phyloP scores from a whole-genome alignment of 2,329 filamentous ascomycete genomes.

The Alternaria burnsii region DNA sequence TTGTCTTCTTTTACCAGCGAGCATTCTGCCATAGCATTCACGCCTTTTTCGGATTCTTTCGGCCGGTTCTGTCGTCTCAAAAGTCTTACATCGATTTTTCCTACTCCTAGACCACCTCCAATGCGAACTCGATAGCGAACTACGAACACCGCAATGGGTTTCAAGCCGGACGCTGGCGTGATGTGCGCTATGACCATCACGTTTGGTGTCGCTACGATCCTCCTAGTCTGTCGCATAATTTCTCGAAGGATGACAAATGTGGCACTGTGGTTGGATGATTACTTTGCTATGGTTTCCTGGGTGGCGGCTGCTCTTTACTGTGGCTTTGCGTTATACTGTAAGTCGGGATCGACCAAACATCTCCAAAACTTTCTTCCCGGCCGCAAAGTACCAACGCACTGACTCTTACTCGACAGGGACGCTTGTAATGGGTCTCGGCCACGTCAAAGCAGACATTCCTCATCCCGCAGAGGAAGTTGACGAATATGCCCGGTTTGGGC shows the following conservation, averaged over 20 bases:
- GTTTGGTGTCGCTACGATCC: neutral
- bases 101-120: neutral
- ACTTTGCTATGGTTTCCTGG: neutral
- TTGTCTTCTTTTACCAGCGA: neutral
- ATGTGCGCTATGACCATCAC: neutral
- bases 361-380: neutral
- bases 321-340: neutral
- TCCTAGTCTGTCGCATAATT: neutral
- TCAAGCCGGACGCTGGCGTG: neutral
- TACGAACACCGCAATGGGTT: neutral
- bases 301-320: neutral
- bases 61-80: neutral
- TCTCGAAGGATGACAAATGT: neutral
- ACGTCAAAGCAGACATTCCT: neutral
- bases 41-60: accelerated
- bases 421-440: neutral
- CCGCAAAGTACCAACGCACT: neutral
- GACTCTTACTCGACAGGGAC: neutral
- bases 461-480: neutral
- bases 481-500: neutral
- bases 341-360: neutral
- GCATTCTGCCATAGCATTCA: neutral
- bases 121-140: neutral
- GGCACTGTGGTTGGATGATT: neutral
- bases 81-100: neutral